Conservation (phyloP, 805 yeast genomes). For the Yarrowia sp. region DNA sequence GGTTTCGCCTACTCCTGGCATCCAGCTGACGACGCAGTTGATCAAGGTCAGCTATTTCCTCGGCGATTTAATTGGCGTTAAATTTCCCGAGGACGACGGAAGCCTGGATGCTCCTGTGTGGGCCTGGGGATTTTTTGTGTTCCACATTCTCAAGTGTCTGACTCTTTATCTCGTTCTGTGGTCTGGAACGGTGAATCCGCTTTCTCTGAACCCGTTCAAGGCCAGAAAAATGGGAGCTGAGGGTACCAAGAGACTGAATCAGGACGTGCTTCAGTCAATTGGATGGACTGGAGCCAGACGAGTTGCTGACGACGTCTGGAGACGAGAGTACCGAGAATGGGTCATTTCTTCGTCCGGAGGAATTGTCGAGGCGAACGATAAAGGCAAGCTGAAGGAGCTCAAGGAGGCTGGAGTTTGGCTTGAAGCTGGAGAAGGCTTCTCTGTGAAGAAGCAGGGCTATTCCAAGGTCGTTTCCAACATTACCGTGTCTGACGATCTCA, state of each 20-base stretch:
- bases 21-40: constrained; percentile 66
- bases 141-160: constrained; percentile 65
- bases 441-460: not conserved
- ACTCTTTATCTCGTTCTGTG: constrained; percentile 57
- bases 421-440: constrained; percentile 6
- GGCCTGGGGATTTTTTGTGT: constrained; percentile 65
- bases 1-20: constrained; percentile 89
- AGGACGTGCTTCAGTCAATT: constrained; percentile 50
- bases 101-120: constrained; percentile 42
- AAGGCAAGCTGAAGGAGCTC: constrained; percentile 58
- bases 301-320: constrained; percentile 67
- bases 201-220: constrained; percentile 46
- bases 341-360: constrained; percentile 64
- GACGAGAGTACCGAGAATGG: constrained; percentile 61
- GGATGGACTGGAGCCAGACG: constrained; percentile 97
- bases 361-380: constrained; percentile 68
- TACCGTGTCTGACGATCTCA: constrained; percentile 10
- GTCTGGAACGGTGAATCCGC: constrained; percentile 79
- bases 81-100: constrained; percentile 50
- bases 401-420: constrained; percentile 25
- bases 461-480: constrained; percentile 7
- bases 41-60: constrained; percentile 38
- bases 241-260: constrained; percentile 41
- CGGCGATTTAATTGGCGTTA: constrained; percentile 46
- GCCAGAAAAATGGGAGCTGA: constrained; percentile 31